Percentiles rank a stretch among this genome's conserved stretches.
These are phyloP conservation scores for Spergularia bocconei DNA, from an alignment of 148 eudicot species.

Conservation along the genomic window DNA sequence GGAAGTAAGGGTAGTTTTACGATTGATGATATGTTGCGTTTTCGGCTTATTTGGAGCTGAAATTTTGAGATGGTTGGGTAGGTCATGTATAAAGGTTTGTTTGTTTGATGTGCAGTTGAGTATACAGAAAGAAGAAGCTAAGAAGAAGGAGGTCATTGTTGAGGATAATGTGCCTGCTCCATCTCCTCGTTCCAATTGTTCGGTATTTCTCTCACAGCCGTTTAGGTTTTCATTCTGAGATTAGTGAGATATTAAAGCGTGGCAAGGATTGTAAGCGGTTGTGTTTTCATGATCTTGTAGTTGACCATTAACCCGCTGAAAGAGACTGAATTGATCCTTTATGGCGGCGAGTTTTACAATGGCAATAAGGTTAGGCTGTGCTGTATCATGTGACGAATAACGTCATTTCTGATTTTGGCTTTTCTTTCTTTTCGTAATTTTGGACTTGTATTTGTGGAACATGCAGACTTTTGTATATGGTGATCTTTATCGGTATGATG, in stretches of 20 bases:
- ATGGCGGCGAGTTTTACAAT: conserved; percentile 97
- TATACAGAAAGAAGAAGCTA: conserved; percentile 97
- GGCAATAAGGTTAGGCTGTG: conserved; percentile 72
- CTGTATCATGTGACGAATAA: neutral
- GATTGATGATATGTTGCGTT: neutral
- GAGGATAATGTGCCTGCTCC: conserved; percentile 96
- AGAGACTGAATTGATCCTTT: conserved; percentile 87
- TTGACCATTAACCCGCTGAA: conserved; percentile 81
- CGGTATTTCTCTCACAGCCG: conserved; percentile 46
- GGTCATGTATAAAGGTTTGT: neutral
- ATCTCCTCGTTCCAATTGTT: conserved; percentile 87
- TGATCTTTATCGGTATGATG: conserved; percentile 86
- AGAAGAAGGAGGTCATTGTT: conserved; percentile 86
- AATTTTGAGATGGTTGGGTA: neutral
- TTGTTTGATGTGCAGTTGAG: conserved; percentile 48
- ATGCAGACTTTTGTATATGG: conserved; percentile 95
- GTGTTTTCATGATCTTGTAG: conserved; percentile 43
- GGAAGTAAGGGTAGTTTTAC: neutral
- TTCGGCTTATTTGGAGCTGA: neutral
- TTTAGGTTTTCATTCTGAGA: neutral
- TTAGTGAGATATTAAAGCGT: neutral
- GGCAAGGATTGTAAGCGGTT: conserved; percentile 6
- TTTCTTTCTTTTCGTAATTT: conserved; percentile 16
- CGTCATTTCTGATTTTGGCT: neutral
- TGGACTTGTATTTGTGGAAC: conserved; percentile 15